Conservation (phyloP, 139 green algal genomes). For the Chlorella sp. region DNA sequence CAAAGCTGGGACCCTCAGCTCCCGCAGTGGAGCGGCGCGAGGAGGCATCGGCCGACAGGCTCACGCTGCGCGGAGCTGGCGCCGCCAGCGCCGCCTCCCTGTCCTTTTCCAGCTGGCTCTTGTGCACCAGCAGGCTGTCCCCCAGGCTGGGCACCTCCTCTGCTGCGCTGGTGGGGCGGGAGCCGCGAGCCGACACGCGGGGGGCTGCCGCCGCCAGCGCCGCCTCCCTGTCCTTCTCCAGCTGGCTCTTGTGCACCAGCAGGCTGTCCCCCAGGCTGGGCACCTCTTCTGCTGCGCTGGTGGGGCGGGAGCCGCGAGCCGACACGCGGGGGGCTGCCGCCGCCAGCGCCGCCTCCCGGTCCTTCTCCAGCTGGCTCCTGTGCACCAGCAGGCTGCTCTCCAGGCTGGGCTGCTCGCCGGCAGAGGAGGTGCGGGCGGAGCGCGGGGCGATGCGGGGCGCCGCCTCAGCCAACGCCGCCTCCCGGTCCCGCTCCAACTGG, state of each 20-base stretch:
- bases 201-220: conserved; percentile 1
- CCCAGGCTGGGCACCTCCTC: background rate
- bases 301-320: background rate
- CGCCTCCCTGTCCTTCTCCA: background rate
- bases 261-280: background rate
- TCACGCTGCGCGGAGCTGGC: background rate
- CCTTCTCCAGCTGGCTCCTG: conserved; percentile 16
- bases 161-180: background rate
- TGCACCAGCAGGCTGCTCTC: background rate
- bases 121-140: background rate
- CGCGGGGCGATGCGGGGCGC: background rate
- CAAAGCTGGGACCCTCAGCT: background rate
- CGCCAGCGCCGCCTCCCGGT: background rate
- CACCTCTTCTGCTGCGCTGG: background rate
- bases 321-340: background rate
- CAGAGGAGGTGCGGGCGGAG: background rate
- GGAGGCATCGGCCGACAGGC: background rate
- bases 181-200: background rate
- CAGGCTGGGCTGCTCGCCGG: background rate
- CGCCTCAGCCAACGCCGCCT: background rate
- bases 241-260: background rate
- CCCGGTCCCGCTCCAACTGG: conserved; percentile 24
- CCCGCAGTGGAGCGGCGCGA: background rate
- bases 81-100: conserved; percentile 29
- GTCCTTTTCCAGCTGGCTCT: conserved; percentile 26